A percentile compares a stretch with the other conserved stretches of the same genome.
These are phyloP conservation scores for Cladosporium colombiae DNA, from an alignment of 2,329 filamentous ascomycete genomes.

Conservation along the genomic window DNA sequence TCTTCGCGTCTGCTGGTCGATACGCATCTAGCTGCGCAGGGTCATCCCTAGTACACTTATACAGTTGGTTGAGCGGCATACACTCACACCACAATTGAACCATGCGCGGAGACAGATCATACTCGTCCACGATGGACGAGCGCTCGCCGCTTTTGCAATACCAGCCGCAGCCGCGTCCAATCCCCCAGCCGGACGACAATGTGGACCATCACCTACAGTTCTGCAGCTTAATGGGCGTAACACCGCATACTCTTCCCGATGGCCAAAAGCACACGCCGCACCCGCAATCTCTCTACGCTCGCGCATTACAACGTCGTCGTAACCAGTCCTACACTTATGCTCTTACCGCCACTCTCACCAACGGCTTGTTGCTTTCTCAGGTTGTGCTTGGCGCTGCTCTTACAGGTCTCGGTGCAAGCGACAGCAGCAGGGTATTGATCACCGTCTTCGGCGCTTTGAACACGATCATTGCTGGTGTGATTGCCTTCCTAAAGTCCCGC, in stretches of 20 bases:
- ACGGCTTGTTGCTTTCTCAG: conserved; percentile 41
- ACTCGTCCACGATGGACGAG: conserved; percentile 12
- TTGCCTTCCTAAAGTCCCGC: conserved; percentile 43
- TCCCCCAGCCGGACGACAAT: not conserved
- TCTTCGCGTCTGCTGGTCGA: not conserved
- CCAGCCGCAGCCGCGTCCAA: not conserved
- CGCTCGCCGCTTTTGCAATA: conserved; percentile 11
- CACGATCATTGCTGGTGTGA: conserved; percentile 44
- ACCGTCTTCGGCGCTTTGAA: conserved; percentile 44
- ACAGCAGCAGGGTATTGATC: conserved; percentile 40
- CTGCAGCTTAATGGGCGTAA: conserved; percentile 41
- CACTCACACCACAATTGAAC: not conserved
- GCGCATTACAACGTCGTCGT: conserved; percentile 36
- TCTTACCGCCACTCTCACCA: conserved; percentile 41
- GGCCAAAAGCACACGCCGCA: conserved; percentile 29
- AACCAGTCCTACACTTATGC: conserved; percentile 39
- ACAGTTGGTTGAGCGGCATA: not conserved
- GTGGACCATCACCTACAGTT: conserved; percentile 38
- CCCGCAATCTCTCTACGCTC: conserved; percentile 40
- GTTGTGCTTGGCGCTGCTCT: conserved; percentile 44
- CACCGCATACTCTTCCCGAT: conserved; percentile 32
- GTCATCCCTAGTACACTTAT: not conserved
- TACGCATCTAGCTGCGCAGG: not conserved
- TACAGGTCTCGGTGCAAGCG: conserved; percentile 42
- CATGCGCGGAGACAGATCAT: conserved; percentile 15